A percentile compares a stretch with the other conserved stretches of the same genome.
phyloP scores from a whole-genome alignment of 2,329 filamentous ascomycete species.

The Calonectria crousiana region DNA sequence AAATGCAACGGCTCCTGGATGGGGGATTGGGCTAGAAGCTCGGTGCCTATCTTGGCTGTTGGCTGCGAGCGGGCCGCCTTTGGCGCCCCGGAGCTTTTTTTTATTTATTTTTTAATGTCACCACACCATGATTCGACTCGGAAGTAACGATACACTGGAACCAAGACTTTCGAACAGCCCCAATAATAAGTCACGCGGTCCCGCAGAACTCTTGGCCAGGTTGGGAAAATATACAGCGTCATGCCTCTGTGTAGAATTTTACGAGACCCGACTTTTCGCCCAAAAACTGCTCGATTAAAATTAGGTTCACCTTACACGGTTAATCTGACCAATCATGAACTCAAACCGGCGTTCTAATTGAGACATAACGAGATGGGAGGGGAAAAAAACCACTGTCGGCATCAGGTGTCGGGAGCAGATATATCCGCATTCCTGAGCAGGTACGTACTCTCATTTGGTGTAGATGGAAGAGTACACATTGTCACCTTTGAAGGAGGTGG shows the following conservation, averaged over 20 bases:
- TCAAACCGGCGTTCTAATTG: background rate
- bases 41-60: background rate
- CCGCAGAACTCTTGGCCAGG: background rate
- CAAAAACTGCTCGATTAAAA: background rate
- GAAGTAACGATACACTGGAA: background rate
- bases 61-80: background rate
- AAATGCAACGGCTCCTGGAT: background rate
- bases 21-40: background rate
- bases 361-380: slow-evolving; percentile 6
- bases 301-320: background rate
- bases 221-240: background rate
- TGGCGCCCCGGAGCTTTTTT: background rate
- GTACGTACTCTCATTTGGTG: background rate
- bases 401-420: background rate
- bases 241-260: background rate
- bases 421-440: background rate
- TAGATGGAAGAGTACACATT: background rate
- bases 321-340: background rate
- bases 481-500: background rate
- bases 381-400: background rate
- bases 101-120: background rate
- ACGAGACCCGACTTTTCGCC: background rate
- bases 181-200: background rate
- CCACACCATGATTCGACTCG: background rate
- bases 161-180: background rate